Evolutionary conservation across 163 green algal genomes (phyloP).

Genomic region (Coccomyxa subellipsoidea): DNA sequence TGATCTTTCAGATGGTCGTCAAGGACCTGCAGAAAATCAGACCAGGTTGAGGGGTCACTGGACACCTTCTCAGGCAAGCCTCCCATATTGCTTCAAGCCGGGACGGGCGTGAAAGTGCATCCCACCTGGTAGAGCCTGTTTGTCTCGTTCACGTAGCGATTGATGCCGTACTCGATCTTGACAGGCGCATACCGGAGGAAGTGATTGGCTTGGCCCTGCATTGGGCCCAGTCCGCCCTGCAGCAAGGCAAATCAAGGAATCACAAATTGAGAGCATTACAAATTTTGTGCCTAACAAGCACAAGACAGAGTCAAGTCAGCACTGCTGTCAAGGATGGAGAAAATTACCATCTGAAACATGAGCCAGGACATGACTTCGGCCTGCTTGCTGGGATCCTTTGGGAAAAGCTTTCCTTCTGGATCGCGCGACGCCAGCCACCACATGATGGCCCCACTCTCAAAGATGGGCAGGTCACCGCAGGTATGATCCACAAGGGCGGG

Average conservation of each 20-base stretch:
- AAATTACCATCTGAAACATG: constrained; percentile 37
- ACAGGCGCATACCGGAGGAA: constrained; percentile 18
- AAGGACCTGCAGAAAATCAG: constrained; percentile 13
- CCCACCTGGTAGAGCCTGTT: constrained; percentile 15
- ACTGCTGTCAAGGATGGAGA: neutral
- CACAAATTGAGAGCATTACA: neutral
- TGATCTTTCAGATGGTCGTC: constrained; percentile 24
- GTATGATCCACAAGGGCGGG: constrained; percentile 35
- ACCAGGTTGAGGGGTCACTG: too few relatives aligned
- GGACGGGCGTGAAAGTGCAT: too few relatives aligned
- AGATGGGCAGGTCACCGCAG: constrained; percentile 31
- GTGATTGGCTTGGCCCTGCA: constrained; percentile 16
- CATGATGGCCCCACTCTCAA: constrained; percentile 48
- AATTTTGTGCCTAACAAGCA: neutral
- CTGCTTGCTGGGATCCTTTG: constrained; percentile 23
- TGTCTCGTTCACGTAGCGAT: constrained; percentile 19
- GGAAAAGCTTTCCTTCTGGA: neutral
- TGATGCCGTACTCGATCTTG: constrained; percentile 32
- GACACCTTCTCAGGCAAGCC: too few relatives aligned
- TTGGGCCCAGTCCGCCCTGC: constrained; percentile 17
- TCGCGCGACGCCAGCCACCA: constrained; percentile 25
- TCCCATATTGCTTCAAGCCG: too few relatives aligned
- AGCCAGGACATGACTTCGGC: constrained; percentile 45
- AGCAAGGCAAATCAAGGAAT: neutral
- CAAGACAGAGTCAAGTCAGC: neutral